Evolutionary conservation across 1,284 basidiomycete genomes (phyloP).

Genomic region (Papiliotrema flavescens): DNA sequence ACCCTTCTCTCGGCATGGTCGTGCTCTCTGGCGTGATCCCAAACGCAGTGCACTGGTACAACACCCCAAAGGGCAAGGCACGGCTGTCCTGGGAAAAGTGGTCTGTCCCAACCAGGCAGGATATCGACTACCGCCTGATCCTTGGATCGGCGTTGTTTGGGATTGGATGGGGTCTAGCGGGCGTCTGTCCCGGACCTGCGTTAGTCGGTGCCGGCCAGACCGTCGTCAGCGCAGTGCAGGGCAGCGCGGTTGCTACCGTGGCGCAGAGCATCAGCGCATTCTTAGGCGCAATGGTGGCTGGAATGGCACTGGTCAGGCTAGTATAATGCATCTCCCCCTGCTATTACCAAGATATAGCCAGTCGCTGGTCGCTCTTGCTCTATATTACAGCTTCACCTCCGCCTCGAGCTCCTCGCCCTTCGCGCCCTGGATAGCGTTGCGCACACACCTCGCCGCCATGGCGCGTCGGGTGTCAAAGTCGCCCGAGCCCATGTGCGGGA

Average conservation of each 20-base stretch:
- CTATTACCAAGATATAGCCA: background rate
- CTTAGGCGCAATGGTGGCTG: background rate
- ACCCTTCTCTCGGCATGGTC: constrained; percentile 52
- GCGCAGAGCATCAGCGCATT: background rate
- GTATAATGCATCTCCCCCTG: background rate
- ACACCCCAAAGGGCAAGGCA: constrained; percentile 5
- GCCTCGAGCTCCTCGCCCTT: constrained; percentile 31
- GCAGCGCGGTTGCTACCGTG: background rate
- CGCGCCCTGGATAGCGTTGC: constrained; percentile 37
- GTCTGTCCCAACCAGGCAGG: constrained; percentile 31
- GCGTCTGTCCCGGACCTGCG: constrained; percentile 57
- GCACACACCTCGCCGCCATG: constrained; percentile 59
- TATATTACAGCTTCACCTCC: constrained; percentile 29
- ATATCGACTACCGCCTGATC: constrained; percentile 56
- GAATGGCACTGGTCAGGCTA: background rate
- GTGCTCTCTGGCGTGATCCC: constrained; percentile 51
- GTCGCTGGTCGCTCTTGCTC: background rate
- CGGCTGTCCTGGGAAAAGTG: constrained; percentile 31
- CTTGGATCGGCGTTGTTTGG: constrained; percentile 61
- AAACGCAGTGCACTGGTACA: constrained; percentile 44
- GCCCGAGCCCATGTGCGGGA: constrained; percentile 89
- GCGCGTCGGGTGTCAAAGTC: constrained; percentile 76
- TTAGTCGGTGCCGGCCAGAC: constrained; percentile 18
- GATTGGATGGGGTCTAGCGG: constrained; percentile 63
- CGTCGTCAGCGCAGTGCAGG: background rate